Evolutionary conservation across 2,329 filamentous ascomycete species (phyloP).

Genomic region (Rugonectria rugulosa): DNA sequence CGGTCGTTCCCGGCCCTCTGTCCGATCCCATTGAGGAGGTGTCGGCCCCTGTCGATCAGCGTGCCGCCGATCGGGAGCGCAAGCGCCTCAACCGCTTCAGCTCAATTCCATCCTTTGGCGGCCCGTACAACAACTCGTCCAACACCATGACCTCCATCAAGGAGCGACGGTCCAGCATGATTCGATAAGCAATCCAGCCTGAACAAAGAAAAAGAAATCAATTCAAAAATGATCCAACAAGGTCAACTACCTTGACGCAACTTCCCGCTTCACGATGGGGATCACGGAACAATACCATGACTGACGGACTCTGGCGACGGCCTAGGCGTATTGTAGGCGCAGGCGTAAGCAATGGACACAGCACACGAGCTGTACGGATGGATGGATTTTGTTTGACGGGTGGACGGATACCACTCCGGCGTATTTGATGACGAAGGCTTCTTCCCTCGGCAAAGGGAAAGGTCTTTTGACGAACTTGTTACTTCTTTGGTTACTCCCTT

Average conservation of each 20-base stretch:
- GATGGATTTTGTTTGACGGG: constrained; percentile 23
- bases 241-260: too few relatives aligned
- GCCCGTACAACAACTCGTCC: constrained; percentile 29
- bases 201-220: constrained; percentile 21
- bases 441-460: not conserved
- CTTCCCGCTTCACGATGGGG: not conserved
- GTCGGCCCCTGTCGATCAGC: constrained; percentile 25
- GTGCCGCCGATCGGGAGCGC: constrained; percentile 44
- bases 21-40: constrained; percentile 37
- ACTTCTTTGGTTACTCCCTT: constrained; percentile 21
- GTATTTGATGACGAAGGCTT: constrained; percentile 24
- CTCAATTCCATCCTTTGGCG: constrained; percentile 62
- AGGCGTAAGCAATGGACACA: constrained; percentile 32
- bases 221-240: constrained; percentile 19
- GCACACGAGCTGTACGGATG: constrained; percentile 27
- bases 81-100: constrained; percentile 64
- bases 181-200: constrained; percentile 39
- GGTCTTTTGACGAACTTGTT: constrained; percentile 19
- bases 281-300: constrained; percentile 21
- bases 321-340: constrained; percentile 24
- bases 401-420: constrained; percentile 33
- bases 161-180: constrained; percentile 54
- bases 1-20: constrained; percentile 24
- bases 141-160: constrained; percentile 46
- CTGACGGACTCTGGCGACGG: constrained; percentile 35